These are phyloP conservation scores for Raffaelea arxii DNA, from an alignment of 2,329 filamentous ascomycete genomes.

Conservation along the genomic window DNA sequence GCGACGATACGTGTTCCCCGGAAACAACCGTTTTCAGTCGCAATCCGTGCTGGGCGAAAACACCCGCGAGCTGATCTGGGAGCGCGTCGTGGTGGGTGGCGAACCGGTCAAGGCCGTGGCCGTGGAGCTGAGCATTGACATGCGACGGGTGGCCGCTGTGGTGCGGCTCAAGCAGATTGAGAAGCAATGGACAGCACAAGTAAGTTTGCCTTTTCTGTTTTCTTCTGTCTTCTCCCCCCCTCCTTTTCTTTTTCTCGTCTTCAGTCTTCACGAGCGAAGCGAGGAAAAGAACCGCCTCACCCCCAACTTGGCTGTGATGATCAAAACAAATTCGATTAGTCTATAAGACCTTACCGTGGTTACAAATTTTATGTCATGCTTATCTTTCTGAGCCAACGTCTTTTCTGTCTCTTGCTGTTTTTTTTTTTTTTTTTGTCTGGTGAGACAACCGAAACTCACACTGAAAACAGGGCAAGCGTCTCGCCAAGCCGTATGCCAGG, in stretches of 20 bases:
- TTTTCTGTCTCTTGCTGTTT: conserved; percentile 8
- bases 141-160: conserved; percentile 76
- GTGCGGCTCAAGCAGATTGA: conserved; percentile 80
- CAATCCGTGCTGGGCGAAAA: conserved; percentile 64
- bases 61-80: conserved; percentile 64
- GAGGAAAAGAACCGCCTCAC: too few relatives aligned
- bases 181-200: conserved; percentile 64
- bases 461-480: conserved; percentile 54
- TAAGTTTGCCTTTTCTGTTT: conserved; percentile 35
- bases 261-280: background rate
- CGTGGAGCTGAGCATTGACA: conserved; percentile 66
- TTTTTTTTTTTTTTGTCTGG: background rate
- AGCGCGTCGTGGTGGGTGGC: conserved; percentile 53
- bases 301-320: conserved; percentile 37
- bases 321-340: conserved; percentile 89
- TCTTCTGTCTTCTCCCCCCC: background rate
- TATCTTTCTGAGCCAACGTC: conserved; percentile 54
- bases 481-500: conserved; percentile 67
- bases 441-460: background rate
- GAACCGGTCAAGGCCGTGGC: conserved; percentile 68
- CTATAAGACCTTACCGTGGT: conserved; percentile 94
- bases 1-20: conserved; percentile 48
- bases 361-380: conserved; percentile 47
- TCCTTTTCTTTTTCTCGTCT: background rate
- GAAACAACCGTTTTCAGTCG: conserved; percentile 62